Conservation (phyloP, 371 early-diverging fungal genomes). For the Zancudomyces culisetae region DNA sequence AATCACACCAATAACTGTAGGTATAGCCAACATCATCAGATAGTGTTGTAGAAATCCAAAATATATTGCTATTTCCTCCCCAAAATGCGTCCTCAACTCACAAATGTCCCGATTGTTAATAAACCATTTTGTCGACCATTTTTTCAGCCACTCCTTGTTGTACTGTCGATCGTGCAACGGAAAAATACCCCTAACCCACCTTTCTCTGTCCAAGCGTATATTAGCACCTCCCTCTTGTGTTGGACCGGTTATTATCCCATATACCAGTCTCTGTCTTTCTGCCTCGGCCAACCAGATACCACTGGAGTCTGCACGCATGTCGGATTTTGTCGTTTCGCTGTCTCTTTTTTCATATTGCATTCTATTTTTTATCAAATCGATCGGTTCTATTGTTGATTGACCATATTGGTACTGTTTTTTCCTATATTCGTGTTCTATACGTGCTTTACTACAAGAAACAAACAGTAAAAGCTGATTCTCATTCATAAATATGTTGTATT, state of each 20-base stretch:
- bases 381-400: not conserved
- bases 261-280: conserved; percentile 51
- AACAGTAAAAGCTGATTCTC: not conserved
- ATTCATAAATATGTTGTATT: not conserved
- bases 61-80: conserved; percentile 74
- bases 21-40: conserved; percentile 44
- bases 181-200: conserved; percentile 42
- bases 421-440: conserved; percentile 1
- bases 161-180: conserved; percentile 58
- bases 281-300: conserved; percentile 7
- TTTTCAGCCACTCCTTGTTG: conserved; percentile 53
- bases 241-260: conserved; percentile 46
- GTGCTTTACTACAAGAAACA: not conserved
- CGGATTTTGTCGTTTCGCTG: not conserved
- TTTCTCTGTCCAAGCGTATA: conserved; percentile 31
- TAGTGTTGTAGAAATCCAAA: conserved; percentile 82
- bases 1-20: conserved; percentile 40
- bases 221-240: conserved; percentile 50
- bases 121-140: conserved; percentile 59
- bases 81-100: conserved; percentile 55
- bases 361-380: no score
- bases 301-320: not conserved
- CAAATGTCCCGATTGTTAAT: conserved; percentile 43
- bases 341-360: no score
- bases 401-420: not conserved